A percentile compares a stretch with the other conserved stretches of the same genome.
Conservation (phyloP, 306 rosid species). For the Medicago ruthenica region DNA sequence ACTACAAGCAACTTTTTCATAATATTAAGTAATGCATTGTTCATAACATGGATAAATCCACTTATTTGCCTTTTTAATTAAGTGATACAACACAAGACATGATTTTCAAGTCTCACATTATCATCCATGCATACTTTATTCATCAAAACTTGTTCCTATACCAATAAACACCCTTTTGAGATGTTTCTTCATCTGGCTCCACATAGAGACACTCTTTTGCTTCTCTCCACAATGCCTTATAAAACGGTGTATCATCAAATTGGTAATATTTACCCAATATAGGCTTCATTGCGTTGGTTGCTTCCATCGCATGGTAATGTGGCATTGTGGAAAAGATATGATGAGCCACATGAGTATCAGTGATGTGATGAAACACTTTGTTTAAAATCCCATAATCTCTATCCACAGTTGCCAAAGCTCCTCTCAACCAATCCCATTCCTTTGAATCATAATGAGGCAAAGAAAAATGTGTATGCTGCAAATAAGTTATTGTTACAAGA, state of each 20-base stretch:
- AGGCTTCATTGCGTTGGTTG: conserved; percentile 65
- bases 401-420: conserved; percentile 72
- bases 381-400: conserved; percentile 74
- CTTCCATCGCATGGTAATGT: conserved; percentile 82
- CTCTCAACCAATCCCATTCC: conserved; percentile 89
- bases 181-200: conserved; percentile 55
- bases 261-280: conserved; percentile 57
- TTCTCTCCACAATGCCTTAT: conserved; percentile 85
- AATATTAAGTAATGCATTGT: neutral
- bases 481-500: conserved; percentile 65
- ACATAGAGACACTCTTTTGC: conserved; percentile 80
- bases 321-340: conserved; percentile 83
- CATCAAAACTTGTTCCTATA: conserved; percentile 60
- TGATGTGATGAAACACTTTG: conserved; percentile 72
- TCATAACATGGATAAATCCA: conserved; percentile 23
- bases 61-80: conserved; percentile 25
- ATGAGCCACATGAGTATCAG: conserved; percentile 75
- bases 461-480: conserved; percentile 79
- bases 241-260: conserved; percentile 69
- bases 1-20: neutral
- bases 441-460: conserved; percentile 75
- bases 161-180: conserved; percentile 74
- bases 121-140: neutral
- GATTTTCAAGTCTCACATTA: neutral
- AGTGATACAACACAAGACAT: neutral